Evolutionary conservation across 2,329 filamentous ascomycete genomes (phyloP), one percentile per base, ranked within the genome.

Genomic region (Sporothrix euskadiensis): DNA sequence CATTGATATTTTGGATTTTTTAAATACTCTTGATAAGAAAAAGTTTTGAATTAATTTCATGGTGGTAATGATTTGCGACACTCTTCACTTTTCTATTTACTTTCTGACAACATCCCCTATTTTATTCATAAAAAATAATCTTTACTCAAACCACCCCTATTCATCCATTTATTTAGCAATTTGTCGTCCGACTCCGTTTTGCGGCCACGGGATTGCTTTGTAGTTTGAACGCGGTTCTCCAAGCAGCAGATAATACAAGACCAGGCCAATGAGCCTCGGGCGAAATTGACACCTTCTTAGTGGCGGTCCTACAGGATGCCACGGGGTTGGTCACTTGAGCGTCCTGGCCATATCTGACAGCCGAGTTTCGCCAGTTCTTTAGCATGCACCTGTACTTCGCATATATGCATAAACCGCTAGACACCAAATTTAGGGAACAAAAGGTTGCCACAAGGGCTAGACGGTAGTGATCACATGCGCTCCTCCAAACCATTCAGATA

Each of bases 231-330:
- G 16, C 6, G 65, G 6, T 12, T 69, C 14, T 69, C 8, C 26
- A 32, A 49, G 16, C 19, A 26, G 5, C 19, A 54, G 9, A 22
- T 3, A 19, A n/a, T 6, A 14, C n/a, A 39, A 35, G 68, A 16
- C 30, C 30, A 19, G 56, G 56, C n/a, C 54, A 71, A 71, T 52
- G 47, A 12, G 69, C 69, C 69, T 71, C 69, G 69, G 69, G 57
- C 69, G 30, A 63, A 63, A 63, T 35, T 19, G 7, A 12, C 19
- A 19, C n/a, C 7, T 14, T 7, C 14, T 30, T 35, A 54, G 44
- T 54, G 35, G 57, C 57, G 32, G 12, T 63, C 32, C 2, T 35
- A 19, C 14, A n/a, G 10, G 61, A 8, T 44, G 44, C 4, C 35
- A 9, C 22, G 39, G 3, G 61, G 19, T 30, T 30, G 61, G 57